These are phyloP conservation scores for Dictyostelium capitatum DNA, from an alignment of 78 protist species.

Conservation along the genomic window DNA sequence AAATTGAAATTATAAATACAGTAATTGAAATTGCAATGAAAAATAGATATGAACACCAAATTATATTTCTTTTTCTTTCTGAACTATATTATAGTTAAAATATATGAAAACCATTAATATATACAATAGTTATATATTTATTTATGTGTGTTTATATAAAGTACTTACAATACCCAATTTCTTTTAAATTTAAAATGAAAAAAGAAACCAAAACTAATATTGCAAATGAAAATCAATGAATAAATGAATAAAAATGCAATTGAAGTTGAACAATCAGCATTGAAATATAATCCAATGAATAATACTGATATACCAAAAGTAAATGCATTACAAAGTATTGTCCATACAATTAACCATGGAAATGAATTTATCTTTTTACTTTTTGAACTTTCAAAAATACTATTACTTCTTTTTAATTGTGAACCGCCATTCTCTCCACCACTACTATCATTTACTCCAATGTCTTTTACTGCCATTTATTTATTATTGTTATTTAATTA, in stretches of 20 bases:
- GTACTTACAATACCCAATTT: not conserved
- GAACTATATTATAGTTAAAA: not conserved
- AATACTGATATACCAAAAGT: not conserved
- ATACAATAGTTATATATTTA: not conserved
- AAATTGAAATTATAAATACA: not conserved
- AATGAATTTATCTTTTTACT: not conserved
- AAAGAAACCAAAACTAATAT: not conserved
- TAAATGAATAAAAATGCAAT: not conserved
- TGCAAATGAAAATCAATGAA: not conserved
- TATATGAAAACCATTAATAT: not conserved
- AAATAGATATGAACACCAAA: not conserved
- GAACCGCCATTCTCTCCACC: too few species aligned
- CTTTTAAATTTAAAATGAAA: not conserved
- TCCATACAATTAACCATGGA: constrained; percentile 8
- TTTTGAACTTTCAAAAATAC: not conserved
- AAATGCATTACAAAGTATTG: not conserved
- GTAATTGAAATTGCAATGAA: not conserved
- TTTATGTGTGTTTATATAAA: not conserved
- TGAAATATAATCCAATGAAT: not conserved
- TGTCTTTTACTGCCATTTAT: too few species aligned
- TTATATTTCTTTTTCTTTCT: constrained; percentile 1
- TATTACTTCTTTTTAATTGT: constrained; percentile 7
- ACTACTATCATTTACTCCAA: too few species aligned
- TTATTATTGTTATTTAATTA: too few species aligned
- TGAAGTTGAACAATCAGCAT: not conserved